Evolutionary conservation across 495 filamentous ascomycete genomes (phyloP).

Genomic region (Aspergillus baeticus): DNA sequence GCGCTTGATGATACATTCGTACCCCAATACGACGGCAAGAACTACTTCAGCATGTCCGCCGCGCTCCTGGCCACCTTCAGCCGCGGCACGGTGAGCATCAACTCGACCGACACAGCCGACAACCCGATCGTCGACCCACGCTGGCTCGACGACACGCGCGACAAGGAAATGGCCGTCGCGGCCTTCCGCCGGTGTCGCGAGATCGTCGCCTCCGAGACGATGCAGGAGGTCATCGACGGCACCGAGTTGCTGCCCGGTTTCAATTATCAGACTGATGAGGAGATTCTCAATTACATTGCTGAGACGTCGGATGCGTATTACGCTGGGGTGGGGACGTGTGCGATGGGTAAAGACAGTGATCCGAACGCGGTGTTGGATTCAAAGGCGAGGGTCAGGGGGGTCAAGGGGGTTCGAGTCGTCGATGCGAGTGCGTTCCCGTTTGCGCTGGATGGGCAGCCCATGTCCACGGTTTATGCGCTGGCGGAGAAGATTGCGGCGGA

Average conservation of each 20-base stretch:
- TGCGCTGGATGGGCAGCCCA: slow-evolving; percentile 52
- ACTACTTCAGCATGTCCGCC: slow-evolving; percentile 46
- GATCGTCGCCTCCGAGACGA: slow-evolving; percentile 37
- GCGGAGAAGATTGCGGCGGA: slow-evolving; percentile 55
- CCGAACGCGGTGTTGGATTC: slow-evolving; percentile 56
- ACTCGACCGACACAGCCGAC: slow-evolving; percentile 37
- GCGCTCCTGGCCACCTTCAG: slow-evolving; percentile 49
- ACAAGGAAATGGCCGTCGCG: slow-evolving; percentile 53
- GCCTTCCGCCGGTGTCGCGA: slow-evolving; percentile 53
- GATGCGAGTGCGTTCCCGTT: slow-evolving; percentile 57
- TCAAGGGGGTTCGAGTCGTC: slow-evolving; percentile 52
- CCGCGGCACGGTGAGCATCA: slow-evolving; percentile 55
- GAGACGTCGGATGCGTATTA: slow-evolving; percentile 51
- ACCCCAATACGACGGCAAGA: slow-evolving; percentile 38
- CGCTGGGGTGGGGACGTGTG: slow-evolving; percentile 24
- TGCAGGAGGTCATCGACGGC: slow-evolving; percentile 43
- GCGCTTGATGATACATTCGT: slow-evolving; percentile 12
- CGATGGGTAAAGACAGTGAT: slow-evolving; percentile 53
- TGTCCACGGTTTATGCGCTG: slow-evolving; percentile 49
- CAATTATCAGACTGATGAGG: slow-evolving; percentile 43
- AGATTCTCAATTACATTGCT: slow-evolving; percentile 51
- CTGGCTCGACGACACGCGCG: slow-evolving; percentile 48
- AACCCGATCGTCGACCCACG: slow-evolving; percentile 54
- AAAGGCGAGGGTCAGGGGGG: slow-evolving; percentile 50
- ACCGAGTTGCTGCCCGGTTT: slow-evolving; percentile 48